Base-by-base conservation (phyloP, 164 flowering plant genomes). In the Annona cherimola region DNA sequence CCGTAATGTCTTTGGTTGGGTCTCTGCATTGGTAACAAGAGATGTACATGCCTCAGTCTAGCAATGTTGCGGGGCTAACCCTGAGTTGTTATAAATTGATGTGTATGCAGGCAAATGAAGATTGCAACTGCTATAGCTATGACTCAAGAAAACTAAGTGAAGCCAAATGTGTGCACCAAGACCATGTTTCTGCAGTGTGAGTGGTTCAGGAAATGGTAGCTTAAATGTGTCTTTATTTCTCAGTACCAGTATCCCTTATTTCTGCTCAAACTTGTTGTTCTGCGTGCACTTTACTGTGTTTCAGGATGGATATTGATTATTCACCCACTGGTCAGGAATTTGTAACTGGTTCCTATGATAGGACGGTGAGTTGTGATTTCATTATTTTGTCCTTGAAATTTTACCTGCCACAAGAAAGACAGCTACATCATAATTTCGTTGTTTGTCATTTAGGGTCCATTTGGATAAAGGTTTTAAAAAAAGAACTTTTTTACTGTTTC, bases 241-340 rank as follows among this genome's bases (percentile, higher is more conserved):
- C 41, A 35, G 42, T 3, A 40, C 41, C 6, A 35, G n/a, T 20
- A 61, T 61, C 35, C 63, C 19, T 61, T 54, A 1, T 54, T 18
- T 50, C 57, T 50, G 57, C 57, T 16, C 14, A 16, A 50, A 62
- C 71, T 19, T 57, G 41, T 60, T 43, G 4, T 19, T 41, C 41
- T 60, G 35, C 44, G 41, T 43, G 18, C 42, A 40, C 66, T 39
- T 1, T 43, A 8, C 35, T 62, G n/a, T 65, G n/a, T 72, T 63
- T 35, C 84, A 94, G 99, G 81, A 89, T 95, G 97, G 99, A 95
- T 82, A 91, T 95, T 79, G 99, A 95, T 81, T 95, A 80, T 73
- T 90, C 99, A 12, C 94, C 98, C n/a, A 91, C 97, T 63, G 98
- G 99, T 16, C 87, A 93, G 62, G 99, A 95, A 81, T 95, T 95